Evolutionary conservation across 768 basidiomycete genomes (phyloP).

Genomic region (Lentinula sp.): DNA sequence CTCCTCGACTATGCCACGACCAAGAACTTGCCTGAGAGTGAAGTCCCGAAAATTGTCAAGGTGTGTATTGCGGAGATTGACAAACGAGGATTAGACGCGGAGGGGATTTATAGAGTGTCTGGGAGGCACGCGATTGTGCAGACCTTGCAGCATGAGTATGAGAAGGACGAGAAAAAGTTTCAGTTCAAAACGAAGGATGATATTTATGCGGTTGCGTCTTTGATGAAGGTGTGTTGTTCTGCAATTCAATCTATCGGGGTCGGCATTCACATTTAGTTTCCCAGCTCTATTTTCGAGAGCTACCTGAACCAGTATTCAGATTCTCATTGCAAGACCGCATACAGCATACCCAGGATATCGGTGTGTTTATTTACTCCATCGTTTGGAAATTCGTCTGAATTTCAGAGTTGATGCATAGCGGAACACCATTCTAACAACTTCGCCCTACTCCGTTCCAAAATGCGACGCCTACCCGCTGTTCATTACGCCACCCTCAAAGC

Average conservation of each 20-base stretch:
- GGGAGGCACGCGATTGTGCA: constrained; percentile 83
- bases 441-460: constrained; percentile 76
- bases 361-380: constrained; percentile 29
- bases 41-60: constrained; percentile 73
- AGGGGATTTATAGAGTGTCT: constrained; percentile 81
- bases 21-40: constrained; percentile 63
- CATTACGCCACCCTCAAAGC: constrained; percentile 83
- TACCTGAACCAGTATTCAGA: constrained; percentile 87
- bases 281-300: constrained; percentile 75
- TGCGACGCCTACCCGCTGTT: constrained; percentile 74
- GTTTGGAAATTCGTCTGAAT: neutral
- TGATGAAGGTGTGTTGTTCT: constrained; percentile 63
- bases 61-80: constrained; percentile 84
- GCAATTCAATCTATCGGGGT: neutral
- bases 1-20: constrained; percentile 86
- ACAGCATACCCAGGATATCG: constrained; percentile 72
- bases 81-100: constrained; percentile 65
- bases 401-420: constrained; percentile 33
- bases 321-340: constrained; percentile 76
- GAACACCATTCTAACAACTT: constrained; percentile 70
- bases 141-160: constrained; percentile 82
- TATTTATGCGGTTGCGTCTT: constrained; percentile 74
- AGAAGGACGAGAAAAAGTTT: constrained; percentile 75
- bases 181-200: constrained; percentile 74
- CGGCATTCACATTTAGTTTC: neutral